These are phyloP conservation scores for Ogataea angusta DNA, from an alignment of 805 yeast genomes.

Conservation along the genomic window DNA sequence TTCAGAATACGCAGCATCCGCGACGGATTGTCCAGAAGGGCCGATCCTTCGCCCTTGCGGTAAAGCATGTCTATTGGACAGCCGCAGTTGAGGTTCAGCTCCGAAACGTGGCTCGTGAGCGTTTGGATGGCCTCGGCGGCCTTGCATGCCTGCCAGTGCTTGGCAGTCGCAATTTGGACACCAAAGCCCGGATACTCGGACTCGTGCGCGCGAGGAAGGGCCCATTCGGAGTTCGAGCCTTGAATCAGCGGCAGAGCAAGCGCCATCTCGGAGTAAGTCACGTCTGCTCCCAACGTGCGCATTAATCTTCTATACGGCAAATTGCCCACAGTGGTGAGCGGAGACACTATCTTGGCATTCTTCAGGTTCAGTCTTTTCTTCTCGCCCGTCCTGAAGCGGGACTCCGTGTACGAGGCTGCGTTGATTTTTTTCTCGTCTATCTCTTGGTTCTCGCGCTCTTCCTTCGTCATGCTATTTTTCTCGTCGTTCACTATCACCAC, in stretches of 20 bases:
- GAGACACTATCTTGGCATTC: conserved; percentile 85
- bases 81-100: conserved; percentile 90
- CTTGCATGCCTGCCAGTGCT: conserved; percentile 90
- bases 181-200: conserved; percentile 87
- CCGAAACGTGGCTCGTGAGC: conserved; percentile 61
- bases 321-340: conserved; percentile 96
- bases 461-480: conserved; percentile 34
- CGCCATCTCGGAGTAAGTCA: conserved; percentile 96
- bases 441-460: conserved; percentile 25
- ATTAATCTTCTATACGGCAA: conserved; percentile 91
- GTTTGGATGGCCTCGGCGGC: conserved; percentile 78
- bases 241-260: conserved; percentile 78
- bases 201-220: conserved; percentile 83
- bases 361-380: conserved; percentile 69
- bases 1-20: conserved; percentile 72
- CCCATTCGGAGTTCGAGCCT: conserved; percentile 96
- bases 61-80: conserved; percentile 96
- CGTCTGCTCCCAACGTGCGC: conserved; percentile 87
- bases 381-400: conserved; percentile 75
- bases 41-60: conserved; percentile 94
- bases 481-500: conserved; percentile 42
- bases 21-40: conserved; percentile 85
- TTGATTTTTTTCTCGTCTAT: conserved; percentile 32
- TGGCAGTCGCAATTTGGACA: conserved; percentile 86
- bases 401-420: conserved; percentile 60